Base-by-base conservation (phyloP, 345 rosid species). In the Populus alba region DNA sequence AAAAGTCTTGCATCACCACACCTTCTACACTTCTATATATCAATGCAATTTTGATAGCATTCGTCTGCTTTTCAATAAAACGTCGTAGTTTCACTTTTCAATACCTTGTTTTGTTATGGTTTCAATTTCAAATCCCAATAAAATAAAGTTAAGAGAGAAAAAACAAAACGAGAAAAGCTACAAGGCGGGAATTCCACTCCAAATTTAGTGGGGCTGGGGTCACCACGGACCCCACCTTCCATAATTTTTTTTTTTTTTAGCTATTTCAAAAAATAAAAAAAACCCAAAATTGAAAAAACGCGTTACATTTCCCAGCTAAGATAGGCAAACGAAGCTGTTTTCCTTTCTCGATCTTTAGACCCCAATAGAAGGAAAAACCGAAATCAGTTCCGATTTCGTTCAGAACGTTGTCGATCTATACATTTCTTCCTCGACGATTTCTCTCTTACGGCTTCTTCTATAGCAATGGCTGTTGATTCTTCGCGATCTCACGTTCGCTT, bases 131-230 rank as follows among this genome's bases (percentile, higher is more conserved):
- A 76, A 68, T 55, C 57, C 38, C 47, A 68, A 33, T 0, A 66
- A 68, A 27, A 22, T 1, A 16, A 45, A 31, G 12, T 41, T 41
- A 41, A 1, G 6, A 49, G 7, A 38, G 7, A 1, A 20, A 31
- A 33, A 66, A 33, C 33, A 31, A 75, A 75, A 66, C 66, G 38
- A 51, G 69, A 41, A 55, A 38, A 53, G 29, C 39, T 23, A 65
- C 72, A 65, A 78, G 81, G 81, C 81, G 81, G 81, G 81, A 78
- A 78, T 57, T 72, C 59, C 66, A 66, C 57, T 78, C 81, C 76
- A 72, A 78, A 78, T 72, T 66, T 51, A 53, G 31, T 7, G 55
- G 76, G 31, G 3, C 23, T 35, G 49, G 78, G 78, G 29, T 67
- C 78, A 47, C 7, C 13, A 23, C 66, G 74, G 73, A 23, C 74